Evolutionary conservation across 306 rosid species (phyloP).

Genomic region (Acacia confusa): DNA sequence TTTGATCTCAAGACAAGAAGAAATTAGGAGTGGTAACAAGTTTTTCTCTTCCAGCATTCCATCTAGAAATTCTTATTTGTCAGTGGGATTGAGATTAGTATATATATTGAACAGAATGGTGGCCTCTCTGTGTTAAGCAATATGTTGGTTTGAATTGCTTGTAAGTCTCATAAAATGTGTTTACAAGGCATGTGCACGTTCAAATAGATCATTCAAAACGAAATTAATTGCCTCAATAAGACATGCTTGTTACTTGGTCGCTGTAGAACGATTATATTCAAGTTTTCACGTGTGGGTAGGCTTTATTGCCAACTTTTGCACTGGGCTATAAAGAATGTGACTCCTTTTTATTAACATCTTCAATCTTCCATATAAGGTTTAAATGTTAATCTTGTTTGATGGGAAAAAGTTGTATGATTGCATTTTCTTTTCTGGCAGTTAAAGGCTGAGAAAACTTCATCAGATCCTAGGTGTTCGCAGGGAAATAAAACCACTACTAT

Average conservation of each 20-base stretch:
- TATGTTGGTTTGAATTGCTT: conserved; percentile 20
- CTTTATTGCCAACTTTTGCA: conserved; percentile 24
- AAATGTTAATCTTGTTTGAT: neutral
- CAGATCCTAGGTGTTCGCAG: conserved; percentile 35
- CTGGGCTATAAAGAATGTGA: neutral
- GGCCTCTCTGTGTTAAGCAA: conserved; percentile 14
- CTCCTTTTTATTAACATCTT: conserved; percentile 5
- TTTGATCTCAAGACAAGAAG: conserved; percentile 20
- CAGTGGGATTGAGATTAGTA: conserved; percentile 9
- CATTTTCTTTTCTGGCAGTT: conserved; percentile 47
- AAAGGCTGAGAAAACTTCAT: conserved; percentile 39
- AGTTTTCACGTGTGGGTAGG: neutral
- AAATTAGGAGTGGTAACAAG: neutral
- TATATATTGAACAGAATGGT: conserved; percentile 15
- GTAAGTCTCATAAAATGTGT: neutral
- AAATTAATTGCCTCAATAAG: neutral
- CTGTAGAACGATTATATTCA: neutral
- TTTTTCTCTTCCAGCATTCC: conserved; percentile 18
- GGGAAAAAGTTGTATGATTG: conserved; percentile 31
- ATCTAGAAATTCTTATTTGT: conserved; percentile 18
- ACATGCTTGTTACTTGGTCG: conserved; percentile 20
- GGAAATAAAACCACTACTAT: conserved; percentile 33
- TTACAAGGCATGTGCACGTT: conserved; percentile 7
- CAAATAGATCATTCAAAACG: neutral
- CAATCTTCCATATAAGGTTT: conserved; percentile 16